Base-by-base conservation (phyloP, 179 eudicot genomes). In the Gypsophila paniculata region DNA sequence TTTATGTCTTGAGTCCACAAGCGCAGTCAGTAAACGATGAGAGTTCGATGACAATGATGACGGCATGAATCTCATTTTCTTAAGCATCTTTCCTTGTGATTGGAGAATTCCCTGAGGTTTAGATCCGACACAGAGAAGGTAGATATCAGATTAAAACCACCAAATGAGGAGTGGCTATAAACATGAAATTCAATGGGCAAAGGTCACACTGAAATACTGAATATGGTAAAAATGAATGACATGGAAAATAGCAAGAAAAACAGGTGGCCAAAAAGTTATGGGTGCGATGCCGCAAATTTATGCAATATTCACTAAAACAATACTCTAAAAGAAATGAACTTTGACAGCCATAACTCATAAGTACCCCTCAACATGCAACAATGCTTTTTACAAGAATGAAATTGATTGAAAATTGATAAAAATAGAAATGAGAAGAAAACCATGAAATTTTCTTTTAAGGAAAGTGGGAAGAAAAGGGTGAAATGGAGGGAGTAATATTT, bases 41-140 rank as follows among this genome's bases (percentile, higher is more conserved):
- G 99, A 95, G 67, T 93, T 93, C 52, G 99, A 95, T 60, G 92
- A 61, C 76, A 93, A 77, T 14, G 99, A 95, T 39, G 99, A 93
- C 29, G 98, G 99, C 99, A 93, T 95, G 73, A 95, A 95, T 75
- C 90, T 86, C 99, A 95, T 93, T 78, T 95, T 95, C 65, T 77
- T 87, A 21, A 82, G 75, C 63, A 95, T 76, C 79, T 89, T 86
- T 68, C 99, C 99, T 81, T 92, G 99, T 60, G 99, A 92, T 83
- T 92, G 96, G 65, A 92, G 91, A 52, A 95, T 90, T 48, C 99
- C 98, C 99, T 96, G 84, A 38, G 48, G 44, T 78, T 59, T 18
- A 63, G 18, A 78, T 26, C 68, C 55, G 61, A 32, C 42, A 22
- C 13, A 42, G 21, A 65, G 7, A 59, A 55, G 36, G n/a, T 62